A percentile compares a stretch with the other conserved stretches of the same genome.
These are phyloP conservation scores for Pseudogymnoascus destructans DNA, from an alignment of 2,329 filamentous ascomycete genomes.

Conservation along the genomic window DNA sequence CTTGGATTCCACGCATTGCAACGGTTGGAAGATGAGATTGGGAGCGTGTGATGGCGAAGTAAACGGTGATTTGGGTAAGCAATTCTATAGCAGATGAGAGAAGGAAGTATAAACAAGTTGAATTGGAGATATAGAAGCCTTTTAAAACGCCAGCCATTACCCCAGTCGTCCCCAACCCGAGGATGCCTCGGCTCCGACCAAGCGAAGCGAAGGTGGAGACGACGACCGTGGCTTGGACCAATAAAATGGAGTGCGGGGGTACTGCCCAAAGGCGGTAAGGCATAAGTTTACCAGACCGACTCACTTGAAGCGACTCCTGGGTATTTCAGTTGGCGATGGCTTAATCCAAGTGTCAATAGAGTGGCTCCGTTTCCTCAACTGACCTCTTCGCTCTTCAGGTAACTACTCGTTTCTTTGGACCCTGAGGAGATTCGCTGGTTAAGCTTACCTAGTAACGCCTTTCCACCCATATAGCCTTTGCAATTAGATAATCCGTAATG, in stretches of 20 bases:
- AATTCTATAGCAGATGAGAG: not conserved
- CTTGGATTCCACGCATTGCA: constrained; percentile 60
- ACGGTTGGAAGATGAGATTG: not conserved
- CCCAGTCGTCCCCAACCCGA: not conserved
- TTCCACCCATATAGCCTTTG: no score
- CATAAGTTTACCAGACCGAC: no score
- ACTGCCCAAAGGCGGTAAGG: not conserved
- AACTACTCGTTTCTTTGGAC: no score
- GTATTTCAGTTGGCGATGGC: no score
- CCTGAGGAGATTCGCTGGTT: no score
- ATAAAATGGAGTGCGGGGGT: not conserved
- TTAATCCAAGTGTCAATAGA: no score
- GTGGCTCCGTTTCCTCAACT: no score
- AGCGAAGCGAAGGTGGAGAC: not conserved
- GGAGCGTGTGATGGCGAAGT: not conserved
- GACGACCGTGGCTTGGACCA: not conserved
- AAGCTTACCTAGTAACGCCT: no score
- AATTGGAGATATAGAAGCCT: not conserved
- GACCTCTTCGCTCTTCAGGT: no score
- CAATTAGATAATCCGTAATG: no score
- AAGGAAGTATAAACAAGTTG: not conserved
- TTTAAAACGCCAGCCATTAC: not conserved
- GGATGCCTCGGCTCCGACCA: not conserved
- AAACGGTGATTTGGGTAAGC: not conserved
- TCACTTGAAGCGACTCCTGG: no score